phyloP scores from a whole-genome alignment of 1,284 basidiomycete genomes.

The Ustilago cynodontis region DNA sequence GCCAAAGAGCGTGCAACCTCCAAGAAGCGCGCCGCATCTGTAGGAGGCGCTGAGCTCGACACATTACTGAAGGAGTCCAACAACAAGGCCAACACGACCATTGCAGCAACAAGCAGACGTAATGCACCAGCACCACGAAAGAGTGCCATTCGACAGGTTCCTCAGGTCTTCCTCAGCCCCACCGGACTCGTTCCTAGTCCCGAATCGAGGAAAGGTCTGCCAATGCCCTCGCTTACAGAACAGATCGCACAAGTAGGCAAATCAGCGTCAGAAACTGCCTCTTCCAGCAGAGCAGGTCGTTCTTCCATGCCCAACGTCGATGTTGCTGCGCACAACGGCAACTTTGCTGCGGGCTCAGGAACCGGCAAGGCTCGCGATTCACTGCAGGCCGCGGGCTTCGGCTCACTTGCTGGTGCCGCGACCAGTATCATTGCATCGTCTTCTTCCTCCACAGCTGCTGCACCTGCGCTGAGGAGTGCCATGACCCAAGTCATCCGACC shows the following conservation, averaged over 20 bases:
- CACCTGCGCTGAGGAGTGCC: slow-evolving; percentile 24
- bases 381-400: slow-evolving; percentile 24
- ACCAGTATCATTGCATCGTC: slow-evolving; percentile 27
- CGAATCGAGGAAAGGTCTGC: slow-evolving; percentile 39
- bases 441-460: slow-evolving; percentile 14
- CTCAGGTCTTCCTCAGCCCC: slow-evolving; percentile 61
- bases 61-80: slow-evolving; percentile 41
- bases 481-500: slow-evolving; percentile 48
- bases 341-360: not conserved
- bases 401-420: slow-evolving; percentile 24
- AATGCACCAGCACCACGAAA: slow-evolving; percentile 59
- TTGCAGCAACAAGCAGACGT: slow-evolving; percentile 39
- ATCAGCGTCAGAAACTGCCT: slow-evolving; percentile 4
- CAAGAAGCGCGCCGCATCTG: slow-evolving; percentile 48
- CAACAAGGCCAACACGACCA: slow-evolving; percentile 26
- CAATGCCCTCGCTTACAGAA: slow-evolving; percentile 42
- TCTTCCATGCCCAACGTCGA: slow-evolving; percentile 30
- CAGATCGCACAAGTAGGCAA: slow-evolving; percentile 46
- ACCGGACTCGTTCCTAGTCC: slow-evolving; percentile 60
- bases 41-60: slow-evolving; percentile 47
- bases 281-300: slow-evolving; percentile 19
- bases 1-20: slow-evolving; percentile 40
- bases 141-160: slow-evolving; percentile 59
- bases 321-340: slow-evolving; percentile 4
- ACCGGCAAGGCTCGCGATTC: slow-evolving; percentile 28